Evolutionary conservation across 176 grass and related monocot species (phyloP).

Genomic region (Alopecurus myosuroides): DNA sequence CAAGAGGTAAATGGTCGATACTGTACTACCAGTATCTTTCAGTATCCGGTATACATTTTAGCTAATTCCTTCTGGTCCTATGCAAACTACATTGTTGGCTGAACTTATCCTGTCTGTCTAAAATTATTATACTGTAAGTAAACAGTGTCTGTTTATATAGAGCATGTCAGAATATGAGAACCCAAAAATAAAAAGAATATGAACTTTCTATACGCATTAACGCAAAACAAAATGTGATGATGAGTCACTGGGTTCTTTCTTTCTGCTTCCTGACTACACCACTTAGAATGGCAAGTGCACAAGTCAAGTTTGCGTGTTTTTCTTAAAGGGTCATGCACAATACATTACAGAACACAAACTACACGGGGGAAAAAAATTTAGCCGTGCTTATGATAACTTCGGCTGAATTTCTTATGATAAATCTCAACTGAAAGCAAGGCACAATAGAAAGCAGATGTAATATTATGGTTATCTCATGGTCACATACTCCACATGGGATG

Average conservation of each 20-base stretch:
- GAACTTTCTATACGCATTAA: neutral
- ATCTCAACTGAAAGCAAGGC: constrained; percentile 23
- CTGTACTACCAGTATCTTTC: neutral
- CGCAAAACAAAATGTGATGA: neutral
- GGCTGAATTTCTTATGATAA: constrained; percentile 22
- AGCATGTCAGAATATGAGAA: neutral
- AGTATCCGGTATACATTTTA: neutral
- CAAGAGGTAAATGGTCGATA: neutral
- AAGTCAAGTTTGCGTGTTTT: neutral
- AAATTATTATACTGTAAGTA: neutral
- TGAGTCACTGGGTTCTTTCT: neutral
- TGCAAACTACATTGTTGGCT: neutral
- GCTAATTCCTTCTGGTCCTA: neutral
- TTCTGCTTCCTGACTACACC: neutral
- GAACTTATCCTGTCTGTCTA: no score
- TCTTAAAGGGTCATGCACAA: neutral
- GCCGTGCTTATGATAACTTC: neutral
- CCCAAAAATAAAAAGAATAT: neutral
- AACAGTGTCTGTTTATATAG: no score
- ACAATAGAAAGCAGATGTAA: neutral
- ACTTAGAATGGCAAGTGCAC: neutral
- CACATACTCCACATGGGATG: neutral
- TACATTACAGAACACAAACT: neutral
- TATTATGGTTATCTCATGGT: neutral
- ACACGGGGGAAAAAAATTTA: neutral